A percentile compares a stretch with the other conserved stretches of the same genome.
These are phyloP conservation scores for Colletotrichum musae DNA, from an alignment of 2,329 filamentous ascomycete species.

Conservation along the genomic window DNA sequence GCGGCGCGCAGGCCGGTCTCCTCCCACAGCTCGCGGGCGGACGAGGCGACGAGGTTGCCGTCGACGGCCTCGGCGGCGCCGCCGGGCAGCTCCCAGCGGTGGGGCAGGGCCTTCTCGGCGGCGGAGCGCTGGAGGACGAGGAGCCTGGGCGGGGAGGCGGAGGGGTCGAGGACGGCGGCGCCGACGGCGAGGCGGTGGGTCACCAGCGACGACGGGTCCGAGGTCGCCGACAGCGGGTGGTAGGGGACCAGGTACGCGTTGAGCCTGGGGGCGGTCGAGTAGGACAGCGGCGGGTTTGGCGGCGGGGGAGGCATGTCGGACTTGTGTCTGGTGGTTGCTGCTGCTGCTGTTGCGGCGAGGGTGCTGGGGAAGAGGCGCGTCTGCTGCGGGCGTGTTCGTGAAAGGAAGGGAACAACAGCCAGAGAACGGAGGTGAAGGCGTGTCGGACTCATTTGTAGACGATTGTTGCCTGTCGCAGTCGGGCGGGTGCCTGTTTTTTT, in stretches of 20 bases:
- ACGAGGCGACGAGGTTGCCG: slow-evolving; percentile 59
- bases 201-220: background rate
- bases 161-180: slow-evolving; percentile 35
- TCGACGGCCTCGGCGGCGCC: slow-evolving; percentile 57
- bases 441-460: background rate
- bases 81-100: slow-evolving; percentile 65
- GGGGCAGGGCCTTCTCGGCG: slow-evolving; percentile 52
- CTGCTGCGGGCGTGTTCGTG: background rate
- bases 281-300: slow-evolving; percentile 34
- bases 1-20: slow-evolving; percentile 63
- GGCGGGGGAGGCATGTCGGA: slow-evolving; percentile 37
- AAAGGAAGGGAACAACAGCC: background rate
- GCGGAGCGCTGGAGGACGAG: slow-evolving; percentile 59
- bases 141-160: slow-evolving; percentile 45
- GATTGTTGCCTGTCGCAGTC: background rate
- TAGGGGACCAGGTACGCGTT: slow-evolving; percentile 29
- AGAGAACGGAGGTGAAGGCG: background rate
- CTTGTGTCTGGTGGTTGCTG: background rate
- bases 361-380: background rate
- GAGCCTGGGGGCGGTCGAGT: slow-evolving; percentile 27
- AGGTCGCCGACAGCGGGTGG: slow-evolving; percentile 20
- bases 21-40: slow-evolving; percentile 64
- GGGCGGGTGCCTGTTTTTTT: background rate
- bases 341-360: background rate
- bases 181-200: slow-evolving; percentile 38